Conservation (phyloP, 225 moss, liverwort and hornwort species). For the Sphagnum tenellum region DNA sequence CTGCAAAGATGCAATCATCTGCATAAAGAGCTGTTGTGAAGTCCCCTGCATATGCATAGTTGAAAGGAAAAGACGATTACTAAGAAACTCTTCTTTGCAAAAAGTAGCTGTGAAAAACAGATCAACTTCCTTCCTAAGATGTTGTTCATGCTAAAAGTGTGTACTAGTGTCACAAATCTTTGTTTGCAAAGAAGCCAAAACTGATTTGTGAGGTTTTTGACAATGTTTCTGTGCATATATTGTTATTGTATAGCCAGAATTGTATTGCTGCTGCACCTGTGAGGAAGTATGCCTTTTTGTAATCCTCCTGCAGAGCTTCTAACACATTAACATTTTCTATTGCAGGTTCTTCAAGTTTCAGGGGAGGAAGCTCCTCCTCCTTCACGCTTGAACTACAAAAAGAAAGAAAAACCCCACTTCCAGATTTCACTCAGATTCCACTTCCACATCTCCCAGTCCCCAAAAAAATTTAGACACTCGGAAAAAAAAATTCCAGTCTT, state of each 20-base stretch:
- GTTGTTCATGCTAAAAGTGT: neutral
- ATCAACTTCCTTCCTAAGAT: neutral
- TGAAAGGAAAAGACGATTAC: no score
- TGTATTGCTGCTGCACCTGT: slow-evolving; percentile 31
- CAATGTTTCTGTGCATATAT: no score
- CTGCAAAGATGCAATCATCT: slow-evolving; percentile 67
- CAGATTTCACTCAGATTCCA: neutral
- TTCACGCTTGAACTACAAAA: slow-evolving; percentile 8
- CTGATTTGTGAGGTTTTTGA: neutral
- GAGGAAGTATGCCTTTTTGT: slow-evolving; percentile 57
- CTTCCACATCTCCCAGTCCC: neutral
- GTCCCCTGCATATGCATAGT: slow-evolving; percentile 33
- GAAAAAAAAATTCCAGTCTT: neutral
- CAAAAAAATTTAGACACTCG: neutral
- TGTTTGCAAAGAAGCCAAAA: neutral
- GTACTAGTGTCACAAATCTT: neutral
- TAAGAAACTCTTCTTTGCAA: no score
- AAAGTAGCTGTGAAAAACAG: neutral
- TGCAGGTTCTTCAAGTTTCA: slow-evolving; percentile 11
- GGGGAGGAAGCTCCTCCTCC: neutral
- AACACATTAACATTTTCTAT: slow-evolving; percentile 23
- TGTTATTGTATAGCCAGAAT: no score
- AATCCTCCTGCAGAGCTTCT: slow-evolving; percentile 50
- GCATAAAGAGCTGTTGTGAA: slow-evolving; percentile 54
- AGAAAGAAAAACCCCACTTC: neutral